Percentiles rank a stretch among this genome's conserved stretches.
Conservation (phyloP, 768 basidiomycete genomes). For the Suillus ampliporus region DNA sequence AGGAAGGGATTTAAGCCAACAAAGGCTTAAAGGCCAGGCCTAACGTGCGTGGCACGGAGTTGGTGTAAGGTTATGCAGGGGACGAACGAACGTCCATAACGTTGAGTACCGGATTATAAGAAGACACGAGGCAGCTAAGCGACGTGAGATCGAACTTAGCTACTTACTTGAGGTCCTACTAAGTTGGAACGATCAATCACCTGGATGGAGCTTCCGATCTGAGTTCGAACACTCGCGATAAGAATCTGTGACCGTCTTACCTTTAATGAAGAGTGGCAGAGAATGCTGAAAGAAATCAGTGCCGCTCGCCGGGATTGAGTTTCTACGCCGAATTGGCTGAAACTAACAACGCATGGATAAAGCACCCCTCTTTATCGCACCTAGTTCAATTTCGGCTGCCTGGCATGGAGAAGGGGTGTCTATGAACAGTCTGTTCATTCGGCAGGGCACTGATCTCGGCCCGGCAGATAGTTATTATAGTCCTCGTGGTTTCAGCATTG, state of each 20-base stretch:
- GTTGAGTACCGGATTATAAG: constrained; percentile 36
- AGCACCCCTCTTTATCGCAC: constrained; percentile 25
- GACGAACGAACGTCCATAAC: constrained; percentile 25
- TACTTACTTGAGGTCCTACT: constrained; percentile 20
- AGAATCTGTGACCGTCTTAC: constrained; percentile 6
- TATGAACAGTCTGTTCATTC: constrained; percentile 19
- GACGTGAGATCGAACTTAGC: constrained; percentile 37
- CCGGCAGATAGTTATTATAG: constrained; percentile 19
- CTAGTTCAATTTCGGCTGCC: constrained; percentile 34
- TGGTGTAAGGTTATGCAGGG: constrained; percentile 30
- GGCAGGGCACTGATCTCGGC: constrained; percentile 17
- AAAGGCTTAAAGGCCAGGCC: constrained; percentile 30
- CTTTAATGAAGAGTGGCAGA: constrained; percentile 3
- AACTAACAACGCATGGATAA: constrained; percentile 10
- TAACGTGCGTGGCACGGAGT: constrained; percentile 35
- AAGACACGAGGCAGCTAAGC: constrained; percentile 42
- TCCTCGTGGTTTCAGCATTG: constrained; percentile 37
- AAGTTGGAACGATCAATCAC: constrained; percentile 6
- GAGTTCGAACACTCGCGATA: constrained; percentile 14
- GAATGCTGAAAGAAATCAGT: constrained; percentile 1
- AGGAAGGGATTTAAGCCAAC: constrained; percentile 27
- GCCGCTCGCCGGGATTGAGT: background rate
- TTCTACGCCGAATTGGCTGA: background rate
- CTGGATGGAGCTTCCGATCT: constrained; percentile 19
- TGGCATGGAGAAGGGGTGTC: constrained; percentile 26